A percentile compares a stretch with the other conserved stretches of the same genome.
phyloP scores from a whole-genome alignment of 129 eudicot species.

The Centrapalus pauciflorus region DNA sequence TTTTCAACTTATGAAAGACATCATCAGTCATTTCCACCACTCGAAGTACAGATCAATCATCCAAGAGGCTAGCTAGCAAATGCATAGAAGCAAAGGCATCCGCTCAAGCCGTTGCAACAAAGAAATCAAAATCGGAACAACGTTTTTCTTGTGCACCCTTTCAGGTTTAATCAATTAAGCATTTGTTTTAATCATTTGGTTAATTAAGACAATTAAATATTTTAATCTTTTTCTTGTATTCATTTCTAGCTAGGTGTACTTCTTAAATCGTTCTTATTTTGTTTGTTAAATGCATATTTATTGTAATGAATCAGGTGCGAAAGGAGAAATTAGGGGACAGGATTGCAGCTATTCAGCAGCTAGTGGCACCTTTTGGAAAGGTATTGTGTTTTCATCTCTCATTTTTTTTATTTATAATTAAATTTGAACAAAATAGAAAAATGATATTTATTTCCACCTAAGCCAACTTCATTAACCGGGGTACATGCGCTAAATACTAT shows the following conservation, averaged over 20 bases:
- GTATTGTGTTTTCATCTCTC: constrained; percentile 32
- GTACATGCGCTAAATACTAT: no score
- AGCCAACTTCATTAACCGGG: no score
- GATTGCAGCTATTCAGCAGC: constrained; percentile 93
- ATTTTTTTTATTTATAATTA: no score
- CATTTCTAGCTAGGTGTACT: no score
- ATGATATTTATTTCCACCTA: no score
- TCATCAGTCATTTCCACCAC: constrained; percentile 38
- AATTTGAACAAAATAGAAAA: no score
- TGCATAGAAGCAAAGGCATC: constrained; percentile 45
- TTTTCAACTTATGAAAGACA: constrained; percentile 37
- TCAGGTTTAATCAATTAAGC: constrained; percentile 39
- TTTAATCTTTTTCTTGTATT: not conserved
- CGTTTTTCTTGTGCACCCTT: constrained; percentile 82
- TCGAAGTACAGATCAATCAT: constrained; percentile 29
- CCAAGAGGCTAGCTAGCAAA: constrained; percentile 50
- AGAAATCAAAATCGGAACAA: constrained; percentile 56
- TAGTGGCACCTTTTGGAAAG: constrained; percentile 97
- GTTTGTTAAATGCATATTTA: constrained; percentile 9
- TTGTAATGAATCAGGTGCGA: constrained; percentile 53
- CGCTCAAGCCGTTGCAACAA: constrained; percentile 33
- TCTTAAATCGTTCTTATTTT: no score
- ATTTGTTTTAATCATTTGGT: not conserved
- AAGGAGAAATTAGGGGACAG: constrained; percentile 93
- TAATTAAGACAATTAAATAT: not conserved